Conservation (phyloP, 441 rosid genomes). For the Mallotus japonicus region DNA sequence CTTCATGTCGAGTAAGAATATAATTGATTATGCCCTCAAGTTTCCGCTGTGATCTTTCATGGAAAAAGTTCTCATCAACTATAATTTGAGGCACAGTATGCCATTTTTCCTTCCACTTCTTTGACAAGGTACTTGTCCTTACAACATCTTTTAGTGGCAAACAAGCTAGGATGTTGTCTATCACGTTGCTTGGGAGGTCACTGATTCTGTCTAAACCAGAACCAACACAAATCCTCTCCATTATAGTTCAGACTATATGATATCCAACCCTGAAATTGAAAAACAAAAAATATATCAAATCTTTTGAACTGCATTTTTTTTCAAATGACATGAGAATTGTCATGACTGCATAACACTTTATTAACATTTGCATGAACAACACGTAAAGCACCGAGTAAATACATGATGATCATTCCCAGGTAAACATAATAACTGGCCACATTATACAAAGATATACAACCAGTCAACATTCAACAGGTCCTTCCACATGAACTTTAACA, state of each 20-base stretch:
- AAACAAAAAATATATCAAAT: neutral
- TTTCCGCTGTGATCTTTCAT: conserved; percentile 13
- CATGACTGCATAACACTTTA: neutral
- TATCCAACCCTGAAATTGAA: conserved; percentile 1
- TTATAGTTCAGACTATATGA: neutral
- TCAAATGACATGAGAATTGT: neutral
- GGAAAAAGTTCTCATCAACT: conserved; percentile 13
- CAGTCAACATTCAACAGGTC: neutral
- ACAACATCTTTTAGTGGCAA: conserved; percentile 28
- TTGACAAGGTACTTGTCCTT: conserved; percentile 28
- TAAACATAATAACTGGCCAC: neutral
- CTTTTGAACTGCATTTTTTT: neutral
- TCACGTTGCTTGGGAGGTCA: conserved; percentile 24
- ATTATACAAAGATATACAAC: neutral
- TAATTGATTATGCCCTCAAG: conserved; percentile 21
- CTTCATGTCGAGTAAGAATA: conserved; percentile 23
- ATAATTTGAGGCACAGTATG: conserved; percentile 15
- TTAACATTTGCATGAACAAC: neutral
- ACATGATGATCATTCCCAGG: neutral
- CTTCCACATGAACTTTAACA: neutral
- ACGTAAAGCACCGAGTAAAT: neutral
- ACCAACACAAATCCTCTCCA: conserved; percentile 9
- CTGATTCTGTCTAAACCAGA: conserved; percentile 21
- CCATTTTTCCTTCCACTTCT: conserved; percentile 29
- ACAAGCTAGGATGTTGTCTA: conserved; percentile 22